Evolutionary conservation across 176 grass and related monocot genomes (phyloP).

Genomic region (Carex littledalei): DNA sequence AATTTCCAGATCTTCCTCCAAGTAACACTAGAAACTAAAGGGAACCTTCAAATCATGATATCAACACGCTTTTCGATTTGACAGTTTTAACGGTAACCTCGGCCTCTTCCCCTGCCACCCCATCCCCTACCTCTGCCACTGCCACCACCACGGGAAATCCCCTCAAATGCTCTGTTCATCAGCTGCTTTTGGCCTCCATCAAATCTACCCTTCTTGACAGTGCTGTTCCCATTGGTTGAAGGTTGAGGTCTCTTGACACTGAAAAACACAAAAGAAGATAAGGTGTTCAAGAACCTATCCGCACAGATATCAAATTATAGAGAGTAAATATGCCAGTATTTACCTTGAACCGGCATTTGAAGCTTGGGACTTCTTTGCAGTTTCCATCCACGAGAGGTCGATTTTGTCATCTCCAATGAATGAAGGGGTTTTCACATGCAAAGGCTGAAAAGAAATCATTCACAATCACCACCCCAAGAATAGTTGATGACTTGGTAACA

Average conservation of each 20-base stretch:
- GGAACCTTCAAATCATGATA: not conserved
- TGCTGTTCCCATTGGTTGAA: slow-evolving; percentile 45
- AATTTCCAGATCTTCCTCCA: slow-evolving; percentile 6
- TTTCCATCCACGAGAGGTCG: slow-evolving; percentile 80
- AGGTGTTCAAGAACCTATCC: not conserved
- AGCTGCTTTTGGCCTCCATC: slow-evolving; percentile 59
- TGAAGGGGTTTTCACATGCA: slow-evolving; percentile 75
- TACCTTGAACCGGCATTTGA: slow-evolving; percentile 41
- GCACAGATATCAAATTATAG: not conserved
- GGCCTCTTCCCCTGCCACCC: slow-evolving; percentile 66
- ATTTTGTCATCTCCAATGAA: slow-evolving; percentile 90
- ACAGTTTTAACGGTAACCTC: slow-evolving; percentile 59
- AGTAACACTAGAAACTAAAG: not conserved
- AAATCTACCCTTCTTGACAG: slow-evolving; percentile 65
- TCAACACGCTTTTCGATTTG: slow-evolving; percentile 1
- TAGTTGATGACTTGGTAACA: not conserved
- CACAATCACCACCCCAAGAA: not conserved
- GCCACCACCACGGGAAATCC: slow-evolving; percentile 62
- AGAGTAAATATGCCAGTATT: not conserved
- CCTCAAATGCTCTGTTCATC: slow-evolving; percentile 90
- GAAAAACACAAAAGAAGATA: slow-evolving; percentile 16
- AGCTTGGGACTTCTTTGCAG: slow-evolving; percentile 53
- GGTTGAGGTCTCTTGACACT: slow-evolving; percentile 60
- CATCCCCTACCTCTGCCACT: slow-evolving; percentile 60
- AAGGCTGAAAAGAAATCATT: slow-evolving; percentile 52